Conservation (phyloP, 345 rosid genomes). For the Arabidopsis suecica region DNA sequence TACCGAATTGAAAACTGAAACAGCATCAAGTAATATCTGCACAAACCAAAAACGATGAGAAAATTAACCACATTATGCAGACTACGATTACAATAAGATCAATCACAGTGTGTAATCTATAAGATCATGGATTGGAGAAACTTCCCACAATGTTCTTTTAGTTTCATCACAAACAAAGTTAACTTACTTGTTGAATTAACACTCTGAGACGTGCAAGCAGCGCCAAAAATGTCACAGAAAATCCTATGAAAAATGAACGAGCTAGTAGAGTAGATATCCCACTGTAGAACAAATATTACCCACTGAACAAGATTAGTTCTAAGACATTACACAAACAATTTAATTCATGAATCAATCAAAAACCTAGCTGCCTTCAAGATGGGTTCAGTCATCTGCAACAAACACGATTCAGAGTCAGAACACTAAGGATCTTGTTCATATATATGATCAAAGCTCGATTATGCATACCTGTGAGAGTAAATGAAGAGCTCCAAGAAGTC, state of each 20-base stretch:
- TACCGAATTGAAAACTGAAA: constrained; percentile 68
- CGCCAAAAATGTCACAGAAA: constrained; percentile 72
- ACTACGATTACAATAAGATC: constrained; percentile 8
- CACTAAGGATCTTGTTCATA: constrained; percentile 7
- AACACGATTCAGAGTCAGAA: constrained; percentile 29
- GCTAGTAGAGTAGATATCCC: constrained; percentile 81
- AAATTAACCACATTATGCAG: neutral
- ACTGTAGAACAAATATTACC: constrained; percentile 37
- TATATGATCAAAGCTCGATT: neutral
- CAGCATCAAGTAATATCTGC: constrained; percentile 81
- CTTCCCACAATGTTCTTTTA: neutral
- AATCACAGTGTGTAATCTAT: neutral
- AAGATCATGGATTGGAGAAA: neutral
- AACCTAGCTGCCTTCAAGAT: constrained; percentile 90
- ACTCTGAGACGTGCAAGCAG: constrained; percentile 89
- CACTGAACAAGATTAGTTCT: neutral
- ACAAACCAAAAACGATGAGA: constrained; percentile 7
- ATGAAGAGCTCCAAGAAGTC: constrained; percentile 76
- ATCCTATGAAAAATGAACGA: constrained; percentile 82
- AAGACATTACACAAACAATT: constrained; percentile 12
- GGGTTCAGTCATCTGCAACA: constrained; percentile 87
- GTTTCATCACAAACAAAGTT: neutral
- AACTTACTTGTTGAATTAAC: constrained; percentile 87
- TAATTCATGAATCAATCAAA: constrained; percentile 3
- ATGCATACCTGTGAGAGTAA: constrained; percentile 72